Evolutionary conservation across 495 filamentous ascomycete genomes (phyloP).

Genomic region (Tuber aestivum): DNA sequence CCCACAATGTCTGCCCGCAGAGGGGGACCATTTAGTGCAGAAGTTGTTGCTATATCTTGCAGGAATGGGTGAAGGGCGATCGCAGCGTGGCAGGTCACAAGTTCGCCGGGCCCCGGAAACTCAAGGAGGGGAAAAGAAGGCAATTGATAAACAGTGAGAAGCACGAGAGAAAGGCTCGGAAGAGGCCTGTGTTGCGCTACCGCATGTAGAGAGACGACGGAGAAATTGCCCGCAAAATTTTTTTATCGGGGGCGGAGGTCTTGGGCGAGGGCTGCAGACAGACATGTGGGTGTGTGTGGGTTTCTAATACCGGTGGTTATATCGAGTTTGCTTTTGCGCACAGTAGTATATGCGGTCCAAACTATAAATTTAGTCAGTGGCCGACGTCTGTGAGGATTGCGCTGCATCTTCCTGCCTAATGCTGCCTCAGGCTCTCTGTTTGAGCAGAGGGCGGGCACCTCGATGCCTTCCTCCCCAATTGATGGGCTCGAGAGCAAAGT

Average conservation of each 20-base stretch:
- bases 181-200: not conserved
- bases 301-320: not conserved
- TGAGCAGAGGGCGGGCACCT: not conserved
- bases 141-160: constrained; percentile 11
- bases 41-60: constrained; percentile 33
- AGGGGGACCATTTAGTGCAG: not conserved
- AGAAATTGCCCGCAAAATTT: not conserved
- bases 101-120: not conserved
- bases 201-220: not conserved
- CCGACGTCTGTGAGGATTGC: not conserved
- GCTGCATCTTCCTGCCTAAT: not conserved
- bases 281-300: not conserved
- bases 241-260: not conserved
- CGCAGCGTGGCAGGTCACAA: constrained; percentile 10
- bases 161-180: constrained; percentile 2
- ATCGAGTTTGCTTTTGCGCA: not conserved
- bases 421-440: not conserved
- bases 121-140: constrained; percentile 8
- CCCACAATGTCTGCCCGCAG: not conserved
- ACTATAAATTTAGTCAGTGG: not conserved
- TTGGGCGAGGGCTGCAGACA: not conserved
- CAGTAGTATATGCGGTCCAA: not conserved
- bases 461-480: not conserved
- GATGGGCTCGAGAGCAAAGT: not conserved
- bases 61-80: constrained; percentile 26